Conservation (phyloP, 1,139 yeast species). For the Blastobotrys niveus region DNA sequence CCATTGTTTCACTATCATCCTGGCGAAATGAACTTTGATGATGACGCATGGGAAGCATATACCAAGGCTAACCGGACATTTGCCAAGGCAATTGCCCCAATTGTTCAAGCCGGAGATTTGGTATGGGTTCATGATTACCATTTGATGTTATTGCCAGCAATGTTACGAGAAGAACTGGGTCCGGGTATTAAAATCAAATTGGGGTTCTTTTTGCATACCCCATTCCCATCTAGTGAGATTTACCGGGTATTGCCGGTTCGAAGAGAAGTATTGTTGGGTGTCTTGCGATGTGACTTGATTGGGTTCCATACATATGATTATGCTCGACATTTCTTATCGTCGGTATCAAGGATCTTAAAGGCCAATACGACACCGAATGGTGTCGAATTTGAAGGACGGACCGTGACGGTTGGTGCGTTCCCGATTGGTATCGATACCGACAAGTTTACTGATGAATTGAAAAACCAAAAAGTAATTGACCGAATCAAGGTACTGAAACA, state of each 20-base stretch:
- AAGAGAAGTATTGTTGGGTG: conserved; percentile 85
- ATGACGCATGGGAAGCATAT: conserved; percentile 96
- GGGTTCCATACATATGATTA: conserved; percentile 99
- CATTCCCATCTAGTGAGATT: conserved; percentile 95
- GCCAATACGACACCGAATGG: conserved; percentile 89
- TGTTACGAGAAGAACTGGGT: conserved; percentile 66
- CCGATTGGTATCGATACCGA: conserved; percentile 98
- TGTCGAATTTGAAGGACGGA: conserved; percentile 68
- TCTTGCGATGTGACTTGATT: conserved; percentile 85
- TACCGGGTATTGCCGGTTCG: conserved; percentile 94
- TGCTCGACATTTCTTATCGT: conserved; percentile 92
- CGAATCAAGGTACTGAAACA: conserved; percentile 59
- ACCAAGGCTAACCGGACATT: conserved; percentile 86
- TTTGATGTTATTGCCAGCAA: conserved; percentile 87
- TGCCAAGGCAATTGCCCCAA: conserved; percentile 66
- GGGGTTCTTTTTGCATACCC: conserved; percentile 95
- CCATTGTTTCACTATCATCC: conserved; percentile 98
- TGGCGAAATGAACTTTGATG: conserved; percentile 98
- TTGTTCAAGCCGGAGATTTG: conserved; percentile 76
- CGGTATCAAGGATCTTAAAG: conserved; percentile 81
- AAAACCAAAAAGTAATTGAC: conserved; percentile 53
- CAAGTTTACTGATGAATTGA: conserved; percentile 75
- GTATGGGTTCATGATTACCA: conserved; percentile 99
- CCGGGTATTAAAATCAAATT: conserved; percentile 54
- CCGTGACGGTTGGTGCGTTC: conserved; percentile 88